phyloP scores from a whole-genome alignment of 2,329 filamentous ascomycete genomes.

The Hymenoscyphus infarciens region DNA sequence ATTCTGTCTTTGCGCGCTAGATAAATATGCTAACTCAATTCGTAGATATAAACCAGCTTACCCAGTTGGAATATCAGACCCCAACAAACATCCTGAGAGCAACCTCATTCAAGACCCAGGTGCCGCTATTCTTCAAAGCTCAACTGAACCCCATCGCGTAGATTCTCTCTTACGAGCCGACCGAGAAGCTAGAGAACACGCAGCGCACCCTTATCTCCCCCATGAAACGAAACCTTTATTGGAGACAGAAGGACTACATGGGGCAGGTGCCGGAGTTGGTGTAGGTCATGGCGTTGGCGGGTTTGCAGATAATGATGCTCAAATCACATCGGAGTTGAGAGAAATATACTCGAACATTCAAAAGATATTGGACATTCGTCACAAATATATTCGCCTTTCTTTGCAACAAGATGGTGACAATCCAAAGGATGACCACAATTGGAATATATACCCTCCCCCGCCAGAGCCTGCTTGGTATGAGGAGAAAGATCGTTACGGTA shows the following conservation, averaged over 20 bases:
- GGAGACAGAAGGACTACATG: constrained; percentile 51
- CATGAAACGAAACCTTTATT: constrained; percentile 53
- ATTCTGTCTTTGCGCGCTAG: not conserved
- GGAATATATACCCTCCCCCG: constrained; percentile 87
- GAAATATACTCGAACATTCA: constrained; percentile 89
- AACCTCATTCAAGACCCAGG: constrained; percentile 33
- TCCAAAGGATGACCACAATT: constrained; percentile 76
- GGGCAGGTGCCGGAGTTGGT: constrained; percentile 55
- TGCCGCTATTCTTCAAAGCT: constrained; percentile 12
- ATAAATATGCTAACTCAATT: constrained; percentile 5
- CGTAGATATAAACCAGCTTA: constrained; percentile 27
- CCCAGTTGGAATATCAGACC: constrained; percentile 31
- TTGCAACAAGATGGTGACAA: constrained; percentile 80
- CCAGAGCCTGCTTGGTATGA: constrained; percentile 87
- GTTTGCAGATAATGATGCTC: constrained; percentile 68
- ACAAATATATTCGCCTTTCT: constrained; percentile 85
- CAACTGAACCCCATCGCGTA: constrained; percentile 15
- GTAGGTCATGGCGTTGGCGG: constrained; percentile 59
- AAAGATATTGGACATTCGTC: constrained; percentile 79
- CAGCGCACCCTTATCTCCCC: constrained; percentile 47
- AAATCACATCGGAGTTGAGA: constrained; percentile 78
- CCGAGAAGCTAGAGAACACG: constrained; percentile 39
- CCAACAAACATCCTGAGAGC: constrained; percentile 32
- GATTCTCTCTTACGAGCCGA: constrained; percentile 31
- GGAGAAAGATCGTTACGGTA: constrained; percentile 32